Conservation (phyloP, 805 yeast species). For the Candida xyloterini region DNA sequence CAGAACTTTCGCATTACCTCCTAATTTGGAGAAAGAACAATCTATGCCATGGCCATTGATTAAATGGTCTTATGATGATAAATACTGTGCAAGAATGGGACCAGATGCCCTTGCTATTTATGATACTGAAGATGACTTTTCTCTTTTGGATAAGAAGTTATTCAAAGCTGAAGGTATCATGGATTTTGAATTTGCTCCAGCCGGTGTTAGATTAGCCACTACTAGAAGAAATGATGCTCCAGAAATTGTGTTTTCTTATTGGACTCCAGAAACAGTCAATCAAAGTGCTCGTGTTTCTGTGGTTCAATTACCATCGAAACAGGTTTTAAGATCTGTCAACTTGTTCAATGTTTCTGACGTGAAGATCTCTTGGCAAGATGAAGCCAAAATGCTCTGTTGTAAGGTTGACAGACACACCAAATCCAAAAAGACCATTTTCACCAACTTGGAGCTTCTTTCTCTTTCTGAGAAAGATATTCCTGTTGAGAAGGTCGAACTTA, state of each 20-base stretch:
- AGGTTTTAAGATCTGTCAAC: slow-evolving; percentile 84
- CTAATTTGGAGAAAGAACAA: slow-evolving; percentile 61
- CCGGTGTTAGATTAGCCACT: slow-evolving; percentile 66
- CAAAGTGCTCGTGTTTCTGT: slow-evolving; percentile 94
- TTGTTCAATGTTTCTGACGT: slow-evolving; percentile 92
- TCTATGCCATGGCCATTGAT: slow-evolving; percentile 92
- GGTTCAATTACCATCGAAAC: slow-evolving; percentile 81
- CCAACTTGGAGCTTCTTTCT: slow-evolving; percentile 89
- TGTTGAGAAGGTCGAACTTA: slow-evolving; percentile 89
- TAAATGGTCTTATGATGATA: slow-evolving; percentile 92
- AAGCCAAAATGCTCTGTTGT: slow-evolving; percentile 80
- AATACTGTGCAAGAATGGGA: slow-evolving; percentile 91
- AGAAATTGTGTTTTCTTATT: slow-evolving; percentile 75
- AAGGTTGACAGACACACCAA: slow-evolving; percentile 97
- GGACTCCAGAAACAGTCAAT: slow-evolving; percentile 92
- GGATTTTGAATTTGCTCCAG: slow-evolving; percentile 95
- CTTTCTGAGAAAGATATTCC: slow-evolving; percentile 87
- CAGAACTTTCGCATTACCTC: slow-evolving; percentile 88
- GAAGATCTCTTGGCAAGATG: slow-evolving; percentile 90
- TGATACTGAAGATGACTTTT: slow-evolving; percentile 69
- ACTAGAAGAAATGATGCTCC: slow-evolving; percentile 47
- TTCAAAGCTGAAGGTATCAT: slow-evolving; percentile 78
- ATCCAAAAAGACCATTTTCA: slow-evolving; percentile 85
- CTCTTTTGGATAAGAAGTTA: slow-evolving; percentile 80
- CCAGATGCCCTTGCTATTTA: slow-evolving; percentile 91